Evolutionary conservation across 768 basidiomycete genomes (phyloP).

Genomic region (Pulveroboletus ravenelii): DNA sequence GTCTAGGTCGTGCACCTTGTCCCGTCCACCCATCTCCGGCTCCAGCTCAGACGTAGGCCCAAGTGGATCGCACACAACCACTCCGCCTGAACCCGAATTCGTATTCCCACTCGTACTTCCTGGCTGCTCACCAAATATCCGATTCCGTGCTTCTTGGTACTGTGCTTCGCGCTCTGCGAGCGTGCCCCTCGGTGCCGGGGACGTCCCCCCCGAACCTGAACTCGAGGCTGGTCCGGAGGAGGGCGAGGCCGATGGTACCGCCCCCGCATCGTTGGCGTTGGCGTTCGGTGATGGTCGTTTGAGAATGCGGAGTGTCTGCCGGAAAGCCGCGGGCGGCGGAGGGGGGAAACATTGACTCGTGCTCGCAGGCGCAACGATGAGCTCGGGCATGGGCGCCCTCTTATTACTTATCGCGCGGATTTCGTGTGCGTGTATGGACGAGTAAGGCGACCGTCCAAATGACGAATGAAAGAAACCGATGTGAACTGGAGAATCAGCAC

Average conservation of each 20-base stretch:
- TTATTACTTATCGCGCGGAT: constrained; percentile 39
- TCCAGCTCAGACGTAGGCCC: constrained; percentile 24
- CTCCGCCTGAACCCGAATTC: constrained; percentile 1
- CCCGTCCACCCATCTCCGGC: not conserved
- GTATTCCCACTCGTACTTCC: not conserved
- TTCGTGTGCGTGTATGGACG: not conserved
- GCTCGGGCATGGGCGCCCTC: constrained; percentile 61
- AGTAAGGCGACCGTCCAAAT: not conserved
- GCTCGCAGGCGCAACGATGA: constrained; percentile 43
- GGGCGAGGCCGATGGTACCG: not conserved
- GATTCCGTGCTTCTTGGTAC: constrained; percentile 67
- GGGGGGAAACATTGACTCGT: constrained; percentile 39
- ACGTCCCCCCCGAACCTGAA: constrained; percentile 5
- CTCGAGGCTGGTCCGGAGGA: constrained; percentile 11
- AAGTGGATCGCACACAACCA: constrained; percentile 29
- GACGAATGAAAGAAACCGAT: not conserved
- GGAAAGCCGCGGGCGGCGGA: constrained; percentile 52
- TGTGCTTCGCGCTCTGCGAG: constrained; percentile 66
- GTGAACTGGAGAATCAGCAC: constrained; percentile 14
- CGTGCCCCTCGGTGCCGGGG: constrained; percentile 24
- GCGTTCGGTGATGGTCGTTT: constrained; percentile 52
- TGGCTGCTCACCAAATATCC: constrained; percentile 53
- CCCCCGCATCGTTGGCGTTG: not conserved
- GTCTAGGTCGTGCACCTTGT: not conserved
- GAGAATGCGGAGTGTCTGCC: constrained; percentile 63